Evolutionary conservation across 176 grass and related monocot genomes (phyloP).

Genomic region (Rhynchospora tenuis): DNA sequence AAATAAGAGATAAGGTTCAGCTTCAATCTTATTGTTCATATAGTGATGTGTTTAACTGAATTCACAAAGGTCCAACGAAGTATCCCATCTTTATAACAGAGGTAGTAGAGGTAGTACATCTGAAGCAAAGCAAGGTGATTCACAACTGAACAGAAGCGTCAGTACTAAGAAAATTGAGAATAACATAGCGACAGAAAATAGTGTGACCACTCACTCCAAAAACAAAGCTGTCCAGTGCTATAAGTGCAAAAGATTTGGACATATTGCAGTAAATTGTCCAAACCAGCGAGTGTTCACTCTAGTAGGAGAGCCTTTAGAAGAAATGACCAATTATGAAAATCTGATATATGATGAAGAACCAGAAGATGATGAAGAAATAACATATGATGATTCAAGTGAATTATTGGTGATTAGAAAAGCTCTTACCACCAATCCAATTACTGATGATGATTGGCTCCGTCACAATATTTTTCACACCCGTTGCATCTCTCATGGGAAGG

Average conservation of each 20-base stretch:
- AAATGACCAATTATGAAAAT: no score
- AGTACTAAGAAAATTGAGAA: neutral
- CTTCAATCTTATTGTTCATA: slow-evolving; percentile 6
- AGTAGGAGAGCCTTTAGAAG: no score
- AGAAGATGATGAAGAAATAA: no score
- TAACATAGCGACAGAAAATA: no score
- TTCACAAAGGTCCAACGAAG: neutral
- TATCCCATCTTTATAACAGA: neutral
- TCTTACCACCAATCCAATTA: neutral
- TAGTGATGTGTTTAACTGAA: neutral
- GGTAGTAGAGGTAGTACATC: neutral
- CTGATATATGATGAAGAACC: no score
- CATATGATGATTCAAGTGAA: neutral
- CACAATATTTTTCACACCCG: slow-evolving; percentile 4
- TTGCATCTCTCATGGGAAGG: neutral
- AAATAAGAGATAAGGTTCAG: neutral
- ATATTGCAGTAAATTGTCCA: neutral
- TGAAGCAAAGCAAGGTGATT: neutral
- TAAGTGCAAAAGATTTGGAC: neutral
- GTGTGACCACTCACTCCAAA: no score
- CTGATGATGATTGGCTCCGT: neutral
- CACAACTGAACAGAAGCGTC: neutral
- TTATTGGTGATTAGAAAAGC: neutral
- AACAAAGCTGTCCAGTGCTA: neutral
- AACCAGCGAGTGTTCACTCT: neutral